phyloP scores from a whole-genome alignment of 2,329 filamentous ascomycete genomes.

The Hymenoscyphus fraxineus region DNA sequence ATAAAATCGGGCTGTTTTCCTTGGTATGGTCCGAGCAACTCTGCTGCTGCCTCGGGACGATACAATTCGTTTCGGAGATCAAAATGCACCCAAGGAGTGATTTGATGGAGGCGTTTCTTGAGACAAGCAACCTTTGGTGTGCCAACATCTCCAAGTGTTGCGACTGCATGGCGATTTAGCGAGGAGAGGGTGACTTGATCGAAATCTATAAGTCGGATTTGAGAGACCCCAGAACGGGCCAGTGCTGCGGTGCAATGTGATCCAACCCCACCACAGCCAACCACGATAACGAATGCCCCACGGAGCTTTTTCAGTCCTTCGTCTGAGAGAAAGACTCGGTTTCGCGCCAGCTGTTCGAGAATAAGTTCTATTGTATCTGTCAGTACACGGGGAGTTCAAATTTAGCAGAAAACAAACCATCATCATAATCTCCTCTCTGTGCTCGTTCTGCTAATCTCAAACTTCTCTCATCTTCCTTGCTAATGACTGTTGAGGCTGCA shows the following conservation, averaged over 20 bases:
- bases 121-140: constrained; percentile 88
- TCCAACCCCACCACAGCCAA: constrained; percentile 91
- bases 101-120: constrained; percentile 72
- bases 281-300: constrained; percentile 77
- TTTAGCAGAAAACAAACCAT: constrained; percentile 35
- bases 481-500: constrained; percentile 36
- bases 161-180: constrained; percentile 91
- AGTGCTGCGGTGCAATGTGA: constrained; percentile 86
- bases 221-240: constrained; percentile 83
- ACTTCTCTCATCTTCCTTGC: constrained; percentile 60
- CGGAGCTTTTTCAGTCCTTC: constrained; percentile 77
- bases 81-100: constrained; percentile 88
- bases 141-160: constrained; percentile 89
- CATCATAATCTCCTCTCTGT: constrained; percentile 61
- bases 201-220: constrained; percentile 87
- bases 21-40: constrained; percentile 65
- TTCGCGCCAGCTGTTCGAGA: constrained; percentile 88
- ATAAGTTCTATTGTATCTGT: constrained; percentile 67
- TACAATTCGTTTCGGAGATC: constrained; percentile 86
- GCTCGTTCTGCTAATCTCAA: constrained; percentile 56
- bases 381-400: constrained; percentile 3
- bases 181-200: constrained; percentile 96
- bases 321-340: constrained; percentile 83
- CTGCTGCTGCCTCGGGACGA: constrained; percentile 59
- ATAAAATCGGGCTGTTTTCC: constrained; percentile 74